Conservation (phyloP, 176 grass and related monocot genomes). For the Zizania latifolia region DNA sequence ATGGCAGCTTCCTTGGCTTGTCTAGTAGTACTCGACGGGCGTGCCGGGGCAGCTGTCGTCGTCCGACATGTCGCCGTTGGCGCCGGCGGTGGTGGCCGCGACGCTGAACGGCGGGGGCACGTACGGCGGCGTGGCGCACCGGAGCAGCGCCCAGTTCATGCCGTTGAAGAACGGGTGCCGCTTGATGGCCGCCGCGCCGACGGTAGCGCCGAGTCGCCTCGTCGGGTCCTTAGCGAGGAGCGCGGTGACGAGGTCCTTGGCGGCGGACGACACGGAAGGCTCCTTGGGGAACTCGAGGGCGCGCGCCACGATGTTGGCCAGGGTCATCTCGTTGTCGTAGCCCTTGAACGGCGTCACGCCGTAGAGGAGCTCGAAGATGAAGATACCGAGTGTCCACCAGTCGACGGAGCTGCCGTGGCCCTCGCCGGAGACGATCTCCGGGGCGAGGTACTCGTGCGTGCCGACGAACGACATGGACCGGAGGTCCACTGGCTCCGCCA, state of each 20-base stretch:
- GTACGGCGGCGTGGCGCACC: slow-evolving; percentile 57
- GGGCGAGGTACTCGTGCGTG: slow-evolving; percentile 89
- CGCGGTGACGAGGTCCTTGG: slow-evolving; percentile 49
- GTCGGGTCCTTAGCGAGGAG: slow-evolving; percentile 76
- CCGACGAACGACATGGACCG: slow-evolving; percentile 93
- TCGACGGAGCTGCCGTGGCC: slow-evolving; percentile 87
- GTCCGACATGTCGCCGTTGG: slow-evolving; percentile 10
- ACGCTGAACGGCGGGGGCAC: slow-evolving; percentile 47
- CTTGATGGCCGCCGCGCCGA: slow-evolving; percentile 74
- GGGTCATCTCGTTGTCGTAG: slow-evolving; percentile 73
- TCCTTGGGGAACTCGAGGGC: slow-evolving; percentile 93
- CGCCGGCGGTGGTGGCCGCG: not conserved
- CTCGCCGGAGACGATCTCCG: slow-evolving; percentile 88
- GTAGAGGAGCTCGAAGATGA: slow-evolving; percentile 84
- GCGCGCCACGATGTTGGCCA: slow-evolving; percentile 86
- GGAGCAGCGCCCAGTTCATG: slow-evolving; percentile 86
- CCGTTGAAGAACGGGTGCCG: slow-evolving; percentile 68
- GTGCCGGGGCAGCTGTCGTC: slow-evolving; percentile 64
- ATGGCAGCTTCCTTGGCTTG: not conserved
- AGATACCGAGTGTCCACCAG: slow-evolving; percentile 93
- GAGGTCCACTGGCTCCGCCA: slow-evolving; percentile 79
- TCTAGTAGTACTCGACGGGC: slow-evolving; percentile 70
- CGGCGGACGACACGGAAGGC: slow-evolving; percentile 39
- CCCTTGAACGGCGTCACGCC: slow-evolving; percentile 79
- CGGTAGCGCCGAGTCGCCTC: slow-evolving; percentile 54